These are phyloP conservation scores for Dactylellina sp. DNA, from an alignment of 2,329 filamentous ascomycete genomes.

Conservation along the genomic window DNA sequence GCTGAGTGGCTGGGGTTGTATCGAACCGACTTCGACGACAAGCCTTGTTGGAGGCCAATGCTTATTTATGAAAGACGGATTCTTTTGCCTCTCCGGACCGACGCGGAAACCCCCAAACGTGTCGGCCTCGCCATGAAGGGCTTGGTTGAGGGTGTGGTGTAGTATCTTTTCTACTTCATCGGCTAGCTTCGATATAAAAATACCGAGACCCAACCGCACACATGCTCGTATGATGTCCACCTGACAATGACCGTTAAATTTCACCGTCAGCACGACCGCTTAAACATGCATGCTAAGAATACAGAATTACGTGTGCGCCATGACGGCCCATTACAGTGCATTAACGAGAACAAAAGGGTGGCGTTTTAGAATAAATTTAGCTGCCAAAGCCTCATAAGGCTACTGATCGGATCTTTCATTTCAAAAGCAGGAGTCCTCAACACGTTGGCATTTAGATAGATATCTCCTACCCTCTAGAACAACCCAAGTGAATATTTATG, in stretches of 20 bases:
- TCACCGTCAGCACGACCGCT: not conserved
- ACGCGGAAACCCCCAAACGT: constrained; percentile 34
- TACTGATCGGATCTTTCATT: constrained; percentile 12
- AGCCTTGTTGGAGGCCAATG: constrained; percentile 13
- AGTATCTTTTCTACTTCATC: not conserved
- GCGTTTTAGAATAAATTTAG: constrained; percentile 9
- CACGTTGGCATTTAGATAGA: constrained; percentile 3
- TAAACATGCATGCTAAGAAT: not conserved
- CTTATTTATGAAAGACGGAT: constrained; percentile 5
- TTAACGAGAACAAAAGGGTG: constrained; percentile 34
- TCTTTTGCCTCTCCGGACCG: constrained; percentile 34
- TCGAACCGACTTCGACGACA: not conserved
- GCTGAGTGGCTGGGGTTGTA: constrained; percentile 9
- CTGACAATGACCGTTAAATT: not conserved
- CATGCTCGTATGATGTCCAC: constrained; percentile 20
- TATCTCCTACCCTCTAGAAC: too few relatives aligned
- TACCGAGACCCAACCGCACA: not conserved
- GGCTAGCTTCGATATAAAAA: not conserved
- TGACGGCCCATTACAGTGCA: constrained; percentile 1
- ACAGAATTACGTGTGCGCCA: too few relatives aligned
- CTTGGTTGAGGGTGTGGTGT: constrained; percentile 2
- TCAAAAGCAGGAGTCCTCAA: constrained; percentile 1
- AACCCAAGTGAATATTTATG: too few relatives aligned
- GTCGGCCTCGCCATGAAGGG: constrained; percentile 31
- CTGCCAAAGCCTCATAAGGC: constrained; percentile 13